Evolutionary conservation across 2,329 filamentous ascomycete species (phyloP).

Genomic region (Aspergillus terreus): DNA sequence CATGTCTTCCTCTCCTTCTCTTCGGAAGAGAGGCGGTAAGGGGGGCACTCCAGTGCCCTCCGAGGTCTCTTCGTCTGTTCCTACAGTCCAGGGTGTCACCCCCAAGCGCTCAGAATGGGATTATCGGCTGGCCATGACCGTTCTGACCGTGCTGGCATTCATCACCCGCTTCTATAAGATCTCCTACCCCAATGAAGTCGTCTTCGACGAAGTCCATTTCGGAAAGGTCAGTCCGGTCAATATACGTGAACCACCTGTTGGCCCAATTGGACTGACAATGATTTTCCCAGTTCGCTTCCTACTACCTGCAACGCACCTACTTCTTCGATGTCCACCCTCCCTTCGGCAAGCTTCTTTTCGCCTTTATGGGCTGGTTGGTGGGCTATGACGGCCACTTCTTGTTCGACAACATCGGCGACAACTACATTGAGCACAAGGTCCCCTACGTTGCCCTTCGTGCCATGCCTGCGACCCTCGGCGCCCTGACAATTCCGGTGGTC

Average conservation of each 20-base stretch:
- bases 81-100: slow-evolving; percentile 7
- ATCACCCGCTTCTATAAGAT: slow-evolving; percentile 94
- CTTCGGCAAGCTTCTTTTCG: slow-evolving; percentile 96
- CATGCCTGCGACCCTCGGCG: slow-evolving; percentile 85
- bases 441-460: slow-evolving; percentile 95
- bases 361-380: slow-evolving; percentile 93
- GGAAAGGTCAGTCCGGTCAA: slow-evolving; percentile 70
- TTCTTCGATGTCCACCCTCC: slow-evolving; percentile 99
- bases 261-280: slow-evolving; percentile 15
- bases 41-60: slow-evolving; percentile 29
- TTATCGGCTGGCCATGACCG: slow-evolving; percentile 71
- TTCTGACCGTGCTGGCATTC: slow-evolving; percentile 83
- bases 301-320: slow-evolving; percentile 93
- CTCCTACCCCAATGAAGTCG: slow-evolving; percentile 89
- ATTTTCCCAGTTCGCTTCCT: slow-evolving; percentile 49
- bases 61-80: slow-evolving; percentile 18
- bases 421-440: slow-evolving; percentile 94
- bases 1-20: slow-evolving; percentile 34
- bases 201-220: slow-evolving; percentile 99
- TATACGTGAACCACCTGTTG: not conserved
- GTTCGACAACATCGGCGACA: slow-evolving; percentile 99
- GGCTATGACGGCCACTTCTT: slow-evolving; percentile 96
- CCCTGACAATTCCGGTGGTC: slow-evolving; percentile 86
- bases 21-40: slow-evolving; percentile 42
- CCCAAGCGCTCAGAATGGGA: slow-evolving; percentile 63